These are phyloP conservation scores for Aechmea fasciata DNA, from an alignment of 176 grass and related monocot genomes.

Conservation along the genomic window DNA sequence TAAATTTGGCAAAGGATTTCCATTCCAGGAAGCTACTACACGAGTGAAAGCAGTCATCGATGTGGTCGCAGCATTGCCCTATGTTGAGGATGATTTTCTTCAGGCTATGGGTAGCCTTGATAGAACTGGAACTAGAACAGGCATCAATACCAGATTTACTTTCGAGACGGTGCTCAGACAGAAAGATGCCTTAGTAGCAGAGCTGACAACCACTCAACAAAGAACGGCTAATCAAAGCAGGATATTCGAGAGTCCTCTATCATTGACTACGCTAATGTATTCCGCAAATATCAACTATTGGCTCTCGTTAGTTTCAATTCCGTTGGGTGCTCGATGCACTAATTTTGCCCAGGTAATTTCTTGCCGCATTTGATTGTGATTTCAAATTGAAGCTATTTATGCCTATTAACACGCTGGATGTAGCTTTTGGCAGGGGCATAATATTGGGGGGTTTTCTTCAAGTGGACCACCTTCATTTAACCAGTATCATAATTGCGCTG, in stretches of 20 bases:
- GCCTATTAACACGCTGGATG: not conserved
- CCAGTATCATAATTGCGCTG: conserved; percentile 22
- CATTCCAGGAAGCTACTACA: conserved; percentile 10
- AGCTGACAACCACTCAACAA: conserved; percentile 5
- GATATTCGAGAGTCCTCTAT: conserved; percentile 9
- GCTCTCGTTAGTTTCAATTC: conserved; percentile 19
- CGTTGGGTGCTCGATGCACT: conserved; percentile 19
- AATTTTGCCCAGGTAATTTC: conserved; percentile 6
- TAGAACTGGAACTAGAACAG: conserved; percentile 18
- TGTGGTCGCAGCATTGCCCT: conserved; percentile 15
- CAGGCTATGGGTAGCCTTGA: conserved; percentile 12
- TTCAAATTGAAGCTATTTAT: not conserved
- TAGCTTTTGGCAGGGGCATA: conserved; percentile 18
- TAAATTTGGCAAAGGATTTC: conserved; percentile 13
- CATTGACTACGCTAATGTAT: conserved; percentile 23
- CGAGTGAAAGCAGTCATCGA: conserved; percentile 25
- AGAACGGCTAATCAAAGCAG: not conserved
- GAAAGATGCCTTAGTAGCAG: conserved; percentile 29
- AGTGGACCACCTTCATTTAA: conserved; percentile 24
- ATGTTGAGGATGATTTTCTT: conserved; percentile 18
- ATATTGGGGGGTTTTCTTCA: conserved; percentile 11
- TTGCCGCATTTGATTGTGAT: too few species aligned
- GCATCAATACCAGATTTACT: conserved; percentile 19
- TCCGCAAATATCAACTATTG: conserved; percentile 17
- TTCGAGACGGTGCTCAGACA: conserved; percentile 26